These are phyloP conservation scores for Boletus huronensis DNA, from an alignment of 768 basidiomycete species.

Conservation along the genomic window DNA sequence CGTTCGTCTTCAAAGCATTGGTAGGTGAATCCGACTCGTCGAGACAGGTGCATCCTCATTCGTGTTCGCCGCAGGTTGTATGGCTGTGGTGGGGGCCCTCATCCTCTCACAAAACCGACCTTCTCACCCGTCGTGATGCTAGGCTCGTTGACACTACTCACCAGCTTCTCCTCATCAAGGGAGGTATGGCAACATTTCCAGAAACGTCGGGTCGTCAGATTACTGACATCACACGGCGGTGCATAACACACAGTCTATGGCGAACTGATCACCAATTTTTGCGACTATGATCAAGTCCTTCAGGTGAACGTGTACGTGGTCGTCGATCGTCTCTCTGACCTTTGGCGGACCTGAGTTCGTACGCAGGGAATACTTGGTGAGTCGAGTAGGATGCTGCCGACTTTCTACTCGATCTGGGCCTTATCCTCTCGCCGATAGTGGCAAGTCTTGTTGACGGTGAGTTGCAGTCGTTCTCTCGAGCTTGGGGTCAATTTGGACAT, in stretches of 20 bases:
- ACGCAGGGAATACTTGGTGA: slow-evolving; percentile 16
- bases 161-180: slow-evolving; percentile 15
- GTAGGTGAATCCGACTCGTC: not conserved
- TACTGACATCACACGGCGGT: slow-evolving; percentile 3
- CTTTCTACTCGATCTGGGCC: not conserved
- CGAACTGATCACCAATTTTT: slow-evolving; percentile 14
- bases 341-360: not conserved
- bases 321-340: not conserved
- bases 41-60: not conserved
- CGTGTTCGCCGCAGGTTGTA: slow-evolving; percentile 5
- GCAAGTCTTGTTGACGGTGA: slow-evolving; percentile 21
- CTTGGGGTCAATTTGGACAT: not conserved
- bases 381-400: not conserved
- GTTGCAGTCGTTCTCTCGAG: not conserved
- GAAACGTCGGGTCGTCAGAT: not conserved
- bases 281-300: slow-evolving; percentile 8
- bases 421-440: slow-evolving; percentile 9
- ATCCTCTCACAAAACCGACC: not conserved
- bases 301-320: slow-evolving; percentile 11
- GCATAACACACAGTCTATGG: slow-evolving; percentile 4
- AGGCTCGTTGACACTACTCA: slow-evolving; percentile 17
- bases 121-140: not conserved
- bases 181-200: slow-evolving; percentile 9
- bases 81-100: slow-evolving; percentile 15
- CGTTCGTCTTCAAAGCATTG: slow-evolving; percentile 4